Evolutionary conservation across 2,329 filamentous ascomycete species (phyloP).

Genomic region (Claviceps capensis): DNA sequence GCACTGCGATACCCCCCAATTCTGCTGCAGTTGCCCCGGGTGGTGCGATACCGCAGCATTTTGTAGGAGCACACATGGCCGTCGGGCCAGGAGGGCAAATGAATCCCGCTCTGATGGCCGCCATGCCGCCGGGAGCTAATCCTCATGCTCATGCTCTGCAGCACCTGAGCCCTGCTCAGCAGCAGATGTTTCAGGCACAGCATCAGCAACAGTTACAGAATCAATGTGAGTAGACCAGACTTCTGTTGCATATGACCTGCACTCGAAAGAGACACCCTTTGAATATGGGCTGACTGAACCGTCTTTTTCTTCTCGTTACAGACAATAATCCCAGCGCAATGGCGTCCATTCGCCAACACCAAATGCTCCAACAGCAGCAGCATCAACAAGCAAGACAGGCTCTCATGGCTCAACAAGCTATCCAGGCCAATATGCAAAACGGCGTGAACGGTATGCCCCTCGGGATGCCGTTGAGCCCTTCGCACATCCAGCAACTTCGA

Average conservation of each 20-base stretch:
- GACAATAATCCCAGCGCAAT: slow-evolving; percentile 24
- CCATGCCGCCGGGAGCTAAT: slow-evolving; percentile 56
- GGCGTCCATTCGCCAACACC: slow-evolving; percentile 38
- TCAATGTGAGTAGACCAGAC: slow-evolving; percentile 17
- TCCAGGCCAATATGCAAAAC: slow-evolving; percentile 35
- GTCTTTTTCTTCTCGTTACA: slow-evolving; percentile 7
- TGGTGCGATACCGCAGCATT: slow-evolving; percentile 52
- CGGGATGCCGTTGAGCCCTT: slow-evolving; percentile 34
- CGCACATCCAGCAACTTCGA: slow-evolving; percentile 39
- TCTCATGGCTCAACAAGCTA: slow-evolving; percentile 41
- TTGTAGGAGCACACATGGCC: slow-evolving; percentile 48
- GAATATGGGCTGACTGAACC: not conserved
- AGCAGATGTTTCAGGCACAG: slow-evolving; percentile 44
- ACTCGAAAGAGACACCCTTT: not conserved
- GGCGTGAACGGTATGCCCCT: slow-evolving; percentile 33
- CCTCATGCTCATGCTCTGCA: slow-evolving; percentile 58
- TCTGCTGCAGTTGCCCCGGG: slow-evolving; percentile 55
- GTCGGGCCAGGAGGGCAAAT: slow-evolving; percentile 60
- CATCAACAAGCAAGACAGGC: slow-evolving; percentile 37
- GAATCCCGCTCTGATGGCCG: slow-evolving; percentile 62
- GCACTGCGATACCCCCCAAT: slow-evolving; percentile 50
- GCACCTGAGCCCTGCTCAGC: slow-evolving; percentile 51
- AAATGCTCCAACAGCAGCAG: slow-evolving; percentile 44
- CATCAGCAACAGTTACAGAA: slow-evolving; percentile 24
- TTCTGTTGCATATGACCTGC: not conserved